Conservation (phyloP, 257 asterid species). For the Eustoma russellianum region DNA sequence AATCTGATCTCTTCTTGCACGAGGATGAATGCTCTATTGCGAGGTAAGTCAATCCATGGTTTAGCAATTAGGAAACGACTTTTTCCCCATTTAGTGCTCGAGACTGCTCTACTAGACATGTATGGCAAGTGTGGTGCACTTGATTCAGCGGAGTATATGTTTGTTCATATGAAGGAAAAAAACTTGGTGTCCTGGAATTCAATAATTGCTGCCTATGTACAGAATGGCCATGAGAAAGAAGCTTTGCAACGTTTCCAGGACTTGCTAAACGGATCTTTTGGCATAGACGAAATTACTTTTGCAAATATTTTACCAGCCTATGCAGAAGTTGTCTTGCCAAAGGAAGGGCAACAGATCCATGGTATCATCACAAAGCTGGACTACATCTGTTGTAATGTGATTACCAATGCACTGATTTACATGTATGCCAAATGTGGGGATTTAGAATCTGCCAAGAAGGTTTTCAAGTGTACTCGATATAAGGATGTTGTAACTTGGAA, state of each 20-base stretch:
- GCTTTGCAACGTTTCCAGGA: constrained; percentile 33
- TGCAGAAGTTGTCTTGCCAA: constrained; percentile 48
- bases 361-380: constrained; percentile 30
- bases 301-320: constrained; percentile 34
- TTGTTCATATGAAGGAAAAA: constrained; percentile 21
- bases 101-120: constrained; percentile 47
- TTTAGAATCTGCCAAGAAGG: constrained; percentile 26
- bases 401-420: constrained; percentile 40
- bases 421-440: constrained; percentile 65
- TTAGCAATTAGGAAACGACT: constrained; percentile 34
- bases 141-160: constrained; percentile 21
- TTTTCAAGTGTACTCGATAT: constrained; percentile 27
- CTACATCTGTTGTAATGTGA: constrained; percentile 16
- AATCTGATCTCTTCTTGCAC: constrained; percentile 53
- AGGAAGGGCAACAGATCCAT: constrained; percentile 51
- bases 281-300: constrained; percentile 43
- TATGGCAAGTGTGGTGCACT: constrained; percentile 44
- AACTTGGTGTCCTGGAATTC: constrained; percentile 52
- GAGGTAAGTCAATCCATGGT: constrained; percentile 50
- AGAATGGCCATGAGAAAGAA: constrained; percentile 24
- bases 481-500: constrained; percentile 59
- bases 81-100: constrained; percentile 37
- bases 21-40: constrained; percentile 21
- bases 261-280: constrained; percentile 18
- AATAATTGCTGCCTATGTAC: constrained; percentile 39